A percentile compares a stretch with the other conserved stretches of the same genome.
phyloP scores from a whole-genome alignment of 805 yeast genomes.

The Candida incommunis region DNA sequence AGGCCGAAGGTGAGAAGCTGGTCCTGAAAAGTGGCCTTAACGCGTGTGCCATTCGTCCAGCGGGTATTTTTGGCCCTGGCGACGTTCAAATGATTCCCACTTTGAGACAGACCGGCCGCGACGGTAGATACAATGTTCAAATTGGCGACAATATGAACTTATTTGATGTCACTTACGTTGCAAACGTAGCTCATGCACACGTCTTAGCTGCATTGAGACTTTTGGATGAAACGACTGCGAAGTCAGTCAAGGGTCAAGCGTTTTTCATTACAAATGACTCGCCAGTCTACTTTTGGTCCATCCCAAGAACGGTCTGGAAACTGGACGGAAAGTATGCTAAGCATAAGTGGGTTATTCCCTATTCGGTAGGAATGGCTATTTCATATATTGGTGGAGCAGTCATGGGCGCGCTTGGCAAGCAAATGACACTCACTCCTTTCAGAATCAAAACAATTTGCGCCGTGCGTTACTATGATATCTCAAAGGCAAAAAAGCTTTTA shows the following conservation, averaged over 20 bases:
- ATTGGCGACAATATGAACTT: conserved; percentile 87
- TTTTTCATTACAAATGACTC: conserved; percentile 88
- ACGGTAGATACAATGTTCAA: conserved; percentile 85
- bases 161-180: conserved; percentile 97
- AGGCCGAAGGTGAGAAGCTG: conserved; percentile 76
- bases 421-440: conserved; percentile 91
- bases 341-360: conserved; percentile 49
- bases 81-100: conserved; percentile 96
- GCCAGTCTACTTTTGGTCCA: conserved; percentile 93
- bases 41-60: conserved; percentile 87
- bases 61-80: conserved; percentile 98
- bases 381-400: conserved; percentile 73
- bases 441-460: conserved; percentile 90
- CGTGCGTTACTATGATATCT: conserved; percentile 78
- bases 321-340: conserved; percentile 79
- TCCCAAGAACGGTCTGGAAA: conserved; percentile 95
- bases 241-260: conserved; percentile 62
- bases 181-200: conserved; percentile 95
- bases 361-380: conserved; percentile 63
- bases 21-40: conserved; percentile 65
- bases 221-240: conserved; percentile 28
- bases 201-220: conserved; percentile 78
- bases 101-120: conserved; percentile 61
- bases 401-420: conserved; percentile 59
- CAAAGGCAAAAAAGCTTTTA: conserved; percentile 66